Evolutionary conservation across 2,329 filamentous ascomycete species (phyloP).

Genomic region (Thermothelomyces thermophilus): DNA sequence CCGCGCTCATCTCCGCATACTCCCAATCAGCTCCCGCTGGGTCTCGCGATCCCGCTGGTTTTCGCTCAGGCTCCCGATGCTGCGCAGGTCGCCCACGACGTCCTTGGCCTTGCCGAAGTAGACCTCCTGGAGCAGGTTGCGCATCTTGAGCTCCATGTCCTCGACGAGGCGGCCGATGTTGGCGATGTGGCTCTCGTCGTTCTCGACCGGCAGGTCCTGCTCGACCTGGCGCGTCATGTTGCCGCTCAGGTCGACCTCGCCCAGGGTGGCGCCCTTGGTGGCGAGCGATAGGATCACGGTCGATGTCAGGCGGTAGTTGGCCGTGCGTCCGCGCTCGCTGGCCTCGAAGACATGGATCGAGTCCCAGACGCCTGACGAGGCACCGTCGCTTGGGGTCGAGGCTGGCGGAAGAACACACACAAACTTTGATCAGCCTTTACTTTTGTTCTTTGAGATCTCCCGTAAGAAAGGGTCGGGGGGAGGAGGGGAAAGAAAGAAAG

Average conservation of each 20-base stretch:
- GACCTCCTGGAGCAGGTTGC: slow-evolving; percentile 94
- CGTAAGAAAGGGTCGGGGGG: no score
- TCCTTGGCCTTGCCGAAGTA: slow-evolving; percentile 99
- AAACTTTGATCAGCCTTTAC: background rate
- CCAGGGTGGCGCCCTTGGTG: slow-evolving; percentile 58
- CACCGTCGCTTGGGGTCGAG: slow-evolving; percentile 54
- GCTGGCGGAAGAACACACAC: slow-evolving; percentile 40
- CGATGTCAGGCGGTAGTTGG: slow-evolving; percentile 95
- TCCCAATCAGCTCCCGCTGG: slow-evolving; percentile 79
- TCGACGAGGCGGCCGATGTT: slow-evolving; percentile 93
- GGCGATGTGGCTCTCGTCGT: slow-evolving; percentile 86
- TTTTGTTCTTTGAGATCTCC: no score
- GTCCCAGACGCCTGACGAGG: slow-evolving; percentile 83
- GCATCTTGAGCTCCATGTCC: slow-evolving; percentile 99
- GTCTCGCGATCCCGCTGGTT: slow-evolving; percentile 75
- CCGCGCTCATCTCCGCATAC: slow-evolving; percentile 41
- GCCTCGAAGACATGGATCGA: slow-evolving; percentile 98
- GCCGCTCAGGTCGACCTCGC: slow-evolving; percentile 84
- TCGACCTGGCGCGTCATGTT: slow-evolving; percentile 98
- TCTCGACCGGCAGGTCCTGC: slow-evolving; percentile 80
- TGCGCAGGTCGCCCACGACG: slow-evolving; percentile 90
- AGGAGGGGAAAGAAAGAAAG: background rate
- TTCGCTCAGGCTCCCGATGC: slow-evolving; percentile 76
- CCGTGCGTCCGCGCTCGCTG: slow-evolving; percentile 81
- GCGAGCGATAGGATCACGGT: slow-evolving; percentile 91